Evolutionary conservation across 805 yeast genomes (phyloP).

Genomic region (Cephaloascus albidus): DNA sequence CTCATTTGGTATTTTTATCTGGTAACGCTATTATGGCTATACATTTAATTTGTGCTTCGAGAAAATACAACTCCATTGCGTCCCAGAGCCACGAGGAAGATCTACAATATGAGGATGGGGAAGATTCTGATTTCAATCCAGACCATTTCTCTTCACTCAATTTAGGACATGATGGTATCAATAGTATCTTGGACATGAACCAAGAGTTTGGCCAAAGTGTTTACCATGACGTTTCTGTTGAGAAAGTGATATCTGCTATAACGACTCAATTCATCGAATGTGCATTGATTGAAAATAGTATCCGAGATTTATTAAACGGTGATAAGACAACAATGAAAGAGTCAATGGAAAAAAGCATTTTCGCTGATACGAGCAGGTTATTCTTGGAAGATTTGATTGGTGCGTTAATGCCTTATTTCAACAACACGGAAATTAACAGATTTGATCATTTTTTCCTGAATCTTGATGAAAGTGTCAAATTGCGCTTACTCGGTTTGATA

Average conservation of each 20-base stretch:
- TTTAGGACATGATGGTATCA: too few species aligned
- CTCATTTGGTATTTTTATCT: background rate
- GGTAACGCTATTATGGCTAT: background rate
- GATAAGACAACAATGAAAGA: too few species aligned
- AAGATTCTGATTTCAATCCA: background rate
- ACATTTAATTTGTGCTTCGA: background rate
- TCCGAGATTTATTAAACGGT: background rate
- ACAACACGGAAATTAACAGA: background rate
- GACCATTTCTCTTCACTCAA: background rate
- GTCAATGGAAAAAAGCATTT: too few species aligned
- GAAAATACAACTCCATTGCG: background rate
- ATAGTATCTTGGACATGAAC: background rate
- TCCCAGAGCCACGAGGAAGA: background rate
- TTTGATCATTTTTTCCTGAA: background rate
- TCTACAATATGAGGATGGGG: background rate
- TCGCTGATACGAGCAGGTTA: background rate
- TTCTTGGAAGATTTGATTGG: background rate
- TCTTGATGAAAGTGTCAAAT: background rate
- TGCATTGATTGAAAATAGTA: background rate
- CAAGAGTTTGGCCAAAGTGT: background rate
- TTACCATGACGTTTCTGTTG: background rate
- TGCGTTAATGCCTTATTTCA: background rate
- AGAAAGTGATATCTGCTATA: background rate
- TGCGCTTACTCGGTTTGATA: background rate
- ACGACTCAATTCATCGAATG: background rate